Conservation (phyloP, 495 filamentous ascomycete genomes). For the Penicillium antarcticum region DNA sequence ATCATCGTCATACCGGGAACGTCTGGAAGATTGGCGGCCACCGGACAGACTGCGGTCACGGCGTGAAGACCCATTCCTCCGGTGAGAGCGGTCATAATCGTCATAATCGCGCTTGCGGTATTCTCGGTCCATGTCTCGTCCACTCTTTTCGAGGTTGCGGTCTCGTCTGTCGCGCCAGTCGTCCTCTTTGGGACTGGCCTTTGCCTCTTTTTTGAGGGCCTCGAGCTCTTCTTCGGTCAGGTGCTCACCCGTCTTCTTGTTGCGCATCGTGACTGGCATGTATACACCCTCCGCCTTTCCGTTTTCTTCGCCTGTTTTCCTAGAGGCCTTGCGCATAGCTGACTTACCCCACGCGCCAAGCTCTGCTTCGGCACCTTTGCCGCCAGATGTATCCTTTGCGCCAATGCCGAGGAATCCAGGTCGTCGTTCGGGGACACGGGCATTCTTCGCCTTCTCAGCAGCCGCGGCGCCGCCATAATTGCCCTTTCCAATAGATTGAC, state of each 20-base stretch:
- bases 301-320: slow-evolving; percentile 42
- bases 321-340: slow-evolving; percentile 54
- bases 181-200: slow-evolving; percentile 34
- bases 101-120: slow-evolving; percentile 30
- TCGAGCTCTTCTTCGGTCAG: slow-evolving; percentile 62
- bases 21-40: slow-evolving; percentile 31
- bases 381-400: slow-evolving; percentile 54
- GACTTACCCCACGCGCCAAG: slow-evolving; percentile 71
- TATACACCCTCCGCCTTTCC: slow-evolving; percentile 52
- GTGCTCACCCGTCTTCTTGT: slow-evolving; percentile 63
- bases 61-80: slow-evolving; percentile 30
- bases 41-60: slow-evolving; percentile 35
- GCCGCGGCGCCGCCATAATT: slow-evolving; percentile 34
- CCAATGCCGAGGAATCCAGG: slow-evolving; percentile 85
- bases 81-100: slow-evolving; percentile 26
- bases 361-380: slow-evolving; percentile 72
- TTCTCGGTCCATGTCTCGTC: slow-evolving; percentile 35
- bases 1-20: slow-evolving; percentile 31
- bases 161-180: slow-evolving; percentile 49
- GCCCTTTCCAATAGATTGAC: slow-evolving; percentile 63
- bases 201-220: slow-evolving; percentile 42
- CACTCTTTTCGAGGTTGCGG: slow-evolving; percentile 47
- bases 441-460: slow-evolving; percentile 29
- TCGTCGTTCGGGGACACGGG: slow-evolving; percentile 56
- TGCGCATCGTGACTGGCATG: slow-evolving; percentile 63